These are phyloP conservation scores for Funneliformis geosporum DNA, from an alignment of 192 early-diverging fungal genomes.

Conservation along the genomic window DNA sequence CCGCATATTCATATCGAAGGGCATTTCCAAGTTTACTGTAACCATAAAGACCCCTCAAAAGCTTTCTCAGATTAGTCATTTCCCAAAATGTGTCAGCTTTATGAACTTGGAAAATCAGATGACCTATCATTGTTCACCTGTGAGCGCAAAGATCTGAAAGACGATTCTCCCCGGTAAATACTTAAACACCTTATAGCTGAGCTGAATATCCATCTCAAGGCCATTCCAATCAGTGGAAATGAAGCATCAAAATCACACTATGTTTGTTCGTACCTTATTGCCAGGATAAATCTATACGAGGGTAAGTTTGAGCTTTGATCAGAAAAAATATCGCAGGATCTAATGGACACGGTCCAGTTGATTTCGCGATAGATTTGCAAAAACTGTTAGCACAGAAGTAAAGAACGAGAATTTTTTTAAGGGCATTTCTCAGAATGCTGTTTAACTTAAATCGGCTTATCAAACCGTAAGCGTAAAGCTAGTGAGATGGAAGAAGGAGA, in stretches of 20 bases:
- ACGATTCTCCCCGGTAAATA: not conserved
- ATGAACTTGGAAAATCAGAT: not conserved
- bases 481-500: conserved; percentile 27
- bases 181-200: conserved; percentile 14
- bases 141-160: not conserved
- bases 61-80: conserved; percentile 19
- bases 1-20: too few species aligned
- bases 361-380: conserved; percentile 12
- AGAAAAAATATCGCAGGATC: conserved; percentile 18
- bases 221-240: conserved; percentile 14
- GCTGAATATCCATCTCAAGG: not conserved
- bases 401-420: conserved; percentile 35
- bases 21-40: not conserved
- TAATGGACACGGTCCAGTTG: conserved; percentile 14
- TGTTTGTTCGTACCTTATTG: conserved; percentile 8
- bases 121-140: conserved; percentile 15
- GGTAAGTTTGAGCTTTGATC: conserved; percentile 10
- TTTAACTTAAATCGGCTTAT: conserved; percentile 41
- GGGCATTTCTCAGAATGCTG: conserved; percentile 36
- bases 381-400: conserved; percentile 30
- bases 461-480: conserved; percentile 28
- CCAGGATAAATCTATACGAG: not conserved
- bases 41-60: too few species aligned
- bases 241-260: conserved; percentile 14
- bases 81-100: conserved; percentile 11